Conservation (phyloP, 805 yeast species). For the Aciculoconidium aculeatum region DNA sequence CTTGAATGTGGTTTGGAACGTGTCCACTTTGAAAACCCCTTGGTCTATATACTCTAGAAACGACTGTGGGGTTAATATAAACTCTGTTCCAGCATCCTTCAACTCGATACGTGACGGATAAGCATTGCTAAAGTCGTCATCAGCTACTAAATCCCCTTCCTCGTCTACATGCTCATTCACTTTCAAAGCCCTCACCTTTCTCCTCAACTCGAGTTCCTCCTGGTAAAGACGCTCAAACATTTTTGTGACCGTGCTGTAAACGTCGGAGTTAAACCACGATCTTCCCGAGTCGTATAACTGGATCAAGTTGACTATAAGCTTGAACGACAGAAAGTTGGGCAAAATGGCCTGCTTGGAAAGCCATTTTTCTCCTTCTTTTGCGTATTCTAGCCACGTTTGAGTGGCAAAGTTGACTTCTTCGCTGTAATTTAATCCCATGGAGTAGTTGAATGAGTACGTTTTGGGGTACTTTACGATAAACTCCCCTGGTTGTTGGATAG, state of each 20-base stretch:
- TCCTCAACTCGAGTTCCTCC: slow-evolving; percentile 41
- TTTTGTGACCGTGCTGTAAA: slow-evolving; percentile 27
- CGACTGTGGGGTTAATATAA: no score
- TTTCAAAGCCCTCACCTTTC: slow-evolving; percentile 24
- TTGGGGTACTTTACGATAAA: slow-evolving; percentile 53
- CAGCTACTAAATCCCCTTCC: slow-evolving; percentile 45
- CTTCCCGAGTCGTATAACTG: slow-evolving; percentile 32
- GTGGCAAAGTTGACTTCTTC: slow-evolving; percentile 58
- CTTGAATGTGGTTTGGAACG: slow-evolving; percentile 37
- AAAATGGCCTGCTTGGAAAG: slow-evolving; percentile 38
- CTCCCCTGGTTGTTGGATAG: slow-evolving; percentile 59
- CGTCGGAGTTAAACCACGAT: slow-evolving; percentile 26
- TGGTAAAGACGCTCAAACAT: slow-evolving; percentile 29
- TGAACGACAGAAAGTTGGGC: slow-evolving; percentile 49
- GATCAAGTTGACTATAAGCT: slow-evolving; percentile 43
- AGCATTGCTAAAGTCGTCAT: slow-evolving; percentile 43
- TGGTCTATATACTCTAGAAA: no score
- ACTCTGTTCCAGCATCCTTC: slow-evolving; percentile 13
- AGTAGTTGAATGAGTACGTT: slow-evolving; percentile 44
- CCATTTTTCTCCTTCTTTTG: slow-evolving; percentile 49
- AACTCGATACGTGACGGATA: slow-evolving; percentile 52
- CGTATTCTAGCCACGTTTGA: slow-evolving; percentile 46
- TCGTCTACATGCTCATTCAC: slow-evolving; percentile 29
- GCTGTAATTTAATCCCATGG: slow-evolving; percentile 50
- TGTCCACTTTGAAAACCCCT: slow-evolving; percentile 3